Conservation (phyloP, 805 yeast species). For the Tanozyma kutaoensis region DNA sequence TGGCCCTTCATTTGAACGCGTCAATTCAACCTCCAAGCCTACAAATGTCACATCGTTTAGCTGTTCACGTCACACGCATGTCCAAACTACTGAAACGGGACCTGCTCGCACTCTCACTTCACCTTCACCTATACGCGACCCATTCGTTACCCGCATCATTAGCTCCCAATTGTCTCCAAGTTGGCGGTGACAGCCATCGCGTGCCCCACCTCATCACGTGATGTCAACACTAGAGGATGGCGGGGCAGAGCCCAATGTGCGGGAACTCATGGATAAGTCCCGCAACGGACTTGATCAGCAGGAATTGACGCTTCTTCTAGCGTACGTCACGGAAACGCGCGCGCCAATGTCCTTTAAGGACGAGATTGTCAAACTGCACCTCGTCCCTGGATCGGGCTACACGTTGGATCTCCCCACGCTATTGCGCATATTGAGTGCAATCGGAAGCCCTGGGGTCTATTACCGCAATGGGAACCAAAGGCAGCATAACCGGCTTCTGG, state of each 20-base stretch:
- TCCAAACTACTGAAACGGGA: no score
- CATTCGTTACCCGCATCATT: no score
- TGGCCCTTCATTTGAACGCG: no score
- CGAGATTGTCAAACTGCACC: conserved; percentile 1
- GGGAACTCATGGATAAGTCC: conserved; percentile 1
- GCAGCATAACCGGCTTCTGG: conserved; percentile 7
- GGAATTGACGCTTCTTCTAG: conserved; percentile 2
- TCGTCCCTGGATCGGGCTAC: conserved; percentile 3
- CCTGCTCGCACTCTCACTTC: no score
- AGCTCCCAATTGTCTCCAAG: no score
- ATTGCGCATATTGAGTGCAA: conserved; percentile 3
- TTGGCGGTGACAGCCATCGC: no score
- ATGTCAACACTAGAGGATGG: no score
- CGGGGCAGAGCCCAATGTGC: neutral
- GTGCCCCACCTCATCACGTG: no score
- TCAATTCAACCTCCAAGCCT: no score
- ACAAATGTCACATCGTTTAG: no score
- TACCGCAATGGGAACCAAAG: conserved; percentile 6
- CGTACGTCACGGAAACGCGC: conserved; percentile 2
- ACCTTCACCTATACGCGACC: no score
- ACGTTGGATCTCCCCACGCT: conserved; percentile 1
- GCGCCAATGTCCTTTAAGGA: conserved; percentile 1
- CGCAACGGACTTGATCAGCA: conserved; percentile 1
- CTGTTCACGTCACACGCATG: no score
- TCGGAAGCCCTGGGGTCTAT: conserved; percentile 8